phyloP scores from a whole-genome alignment of 345 rosid species.

The Brassica carinata region DNA sequence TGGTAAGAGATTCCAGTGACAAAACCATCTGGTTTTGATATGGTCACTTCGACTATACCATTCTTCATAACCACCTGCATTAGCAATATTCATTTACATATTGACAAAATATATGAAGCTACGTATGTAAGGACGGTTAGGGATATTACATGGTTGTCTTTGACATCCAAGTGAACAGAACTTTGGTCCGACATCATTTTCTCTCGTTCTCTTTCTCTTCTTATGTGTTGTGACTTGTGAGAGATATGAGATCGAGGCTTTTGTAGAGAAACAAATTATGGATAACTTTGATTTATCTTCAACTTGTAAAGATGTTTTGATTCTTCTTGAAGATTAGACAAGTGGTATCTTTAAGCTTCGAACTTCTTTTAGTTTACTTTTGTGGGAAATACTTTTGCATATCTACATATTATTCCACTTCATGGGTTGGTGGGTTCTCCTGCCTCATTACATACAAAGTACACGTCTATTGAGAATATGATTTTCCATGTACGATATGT shows the following conservation, averaged over 20 bases:
- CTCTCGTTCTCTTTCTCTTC: background rate
- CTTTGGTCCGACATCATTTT: constrained; percentile 30
- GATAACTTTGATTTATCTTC: background rate
- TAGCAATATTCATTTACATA: background rate
- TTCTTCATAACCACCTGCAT: constrained; percentile 79
- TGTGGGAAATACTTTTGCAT: background rate
- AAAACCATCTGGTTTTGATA: constrained; percentile 80
- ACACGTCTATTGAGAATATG: background rate
- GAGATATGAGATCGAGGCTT: constrained; percentile 19
- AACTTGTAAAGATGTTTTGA: constrained; percentile 10
- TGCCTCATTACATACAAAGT: background rate
- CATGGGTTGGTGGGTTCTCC: constrained; percentile 8
- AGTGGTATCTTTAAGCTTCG: constrained; percentile 30
- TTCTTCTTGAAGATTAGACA: constrained; percentile 33
- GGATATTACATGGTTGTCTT: constrained; percentile 29
- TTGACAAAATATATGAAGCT: constrained; percentile 6
- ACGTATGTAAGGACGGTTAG: background rate
- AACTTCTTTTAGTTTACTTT: constrained; percentile 14
- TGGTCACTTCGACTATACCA: constrained; percentile 64
- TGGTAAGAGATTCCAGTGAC: constrained; percentile 66
- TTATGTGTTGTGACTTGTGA: background rate
- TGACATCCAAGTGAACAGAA: constrained; percentile 24
- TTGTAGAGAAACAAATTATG: constrained; percentile 23
- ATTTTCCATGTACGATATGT: background rate
- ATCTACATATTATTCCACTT: background rate